Evolutionary conservation across 1,284 basidiomycete genomes (phyloP).

Genomic region (Agroathelia rolfsii): DNA sequence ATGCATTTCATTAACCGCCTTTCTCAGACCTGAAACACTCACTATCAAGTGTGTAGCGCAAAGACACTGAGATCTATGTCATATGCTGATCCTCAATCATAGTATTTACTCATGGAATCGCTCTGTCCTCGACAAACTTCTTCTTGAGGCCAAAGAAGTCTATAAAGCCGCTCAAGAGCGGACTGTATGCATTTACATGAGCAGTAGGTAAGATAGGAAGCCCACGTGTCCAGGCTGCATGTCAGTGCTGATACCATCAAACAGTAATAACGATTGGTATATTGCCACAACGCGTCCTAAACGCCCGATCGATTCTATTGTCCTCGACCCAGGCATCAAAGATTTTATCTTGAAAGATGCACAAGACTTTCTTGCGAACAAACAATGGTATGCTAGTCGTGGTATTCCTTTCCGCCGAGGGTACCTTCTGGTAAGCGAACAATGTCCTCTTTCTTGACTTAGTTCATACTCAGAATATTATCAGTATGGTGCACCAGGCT

Average conservation of each 20-base stretch:
- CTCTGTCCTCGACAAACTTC: conserved; percentile 35
- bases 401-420: conserved; percentile 23
- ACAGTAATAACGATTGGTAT: conserved; percentile 12
- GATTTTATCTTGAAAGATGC: conserved; percentile 19
- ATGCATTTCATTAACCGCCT: no score
- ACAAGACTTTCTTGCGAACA: conserved; percentile 20
- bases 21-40: no score
- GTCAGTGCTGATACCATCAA: no score
- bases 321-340: conserved; percentile 17
- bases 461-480: no score
- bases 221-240: no score
- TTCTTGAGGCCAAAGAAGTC: conserved; percentile 44
- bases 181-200: no score
- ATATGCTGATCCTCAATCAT: neutral
- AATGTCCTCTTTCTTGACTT: no score
- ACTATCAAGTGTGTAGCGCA: conserved; percentile 25
- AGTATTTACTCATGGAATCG: conserved; percentile 46
- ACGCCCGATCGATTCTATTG: conserved; percentile 18
- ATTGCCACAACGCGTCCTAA: conserved; percentile 17
- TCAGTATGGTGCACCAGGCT: conserved; percentile 65
- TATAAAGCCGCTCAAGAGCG: conserved; percentile 44
- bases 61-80: no score
- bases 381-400: conserved; percentile 22
- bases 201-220: no score
- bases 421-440: no score